These are phyloP conservation scores for Chaetothyriales sp. DNA, from an alignment of 2,329 filamentous ascomycete species.

Conservation along the genomic window DNA sequence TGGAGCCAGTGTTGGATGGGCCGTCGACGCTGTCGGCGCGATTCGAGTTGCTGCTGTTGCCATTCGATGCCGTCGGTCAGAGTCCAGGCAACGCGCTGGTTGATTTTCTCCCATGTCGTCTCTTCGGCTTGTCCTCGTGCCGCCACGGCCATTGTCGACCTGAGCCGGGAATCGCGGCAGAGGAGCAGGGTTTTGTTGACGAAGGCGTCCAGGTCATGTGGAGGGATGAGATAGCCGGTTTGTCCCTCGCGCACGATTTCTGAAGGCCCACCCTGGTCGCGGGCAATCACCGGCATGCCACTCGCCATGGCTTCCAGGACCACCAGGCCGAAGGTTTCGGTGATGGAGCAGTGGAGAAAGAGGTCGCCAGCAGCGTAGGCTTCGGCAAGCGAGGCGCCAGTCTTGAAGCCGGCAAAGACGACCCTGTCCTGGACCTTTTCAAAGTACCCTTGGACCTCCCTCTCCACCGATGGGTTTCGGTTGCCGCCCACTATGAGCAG, in stretches of 20 bases:
- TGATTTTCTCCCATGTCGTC: constrained; percentile 59
- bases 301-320: constrained; percentile 60
- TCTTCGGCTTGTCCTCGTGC: constrained; percentile 46
- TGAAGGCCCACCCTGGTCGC: constrained; percentile 56
- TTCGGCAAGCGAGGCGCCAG: constrained; percentile 47
- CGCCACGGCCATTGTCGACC: constrained; percentile 33
- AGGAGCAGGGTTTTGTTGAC: constrained; percentile 41
- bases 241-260: constrained; percentile 49
- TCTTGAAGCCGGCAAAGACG: constrained; percentile 53
- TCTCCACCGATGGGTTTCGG: constrained; percentile 48
- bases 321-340: constrained; percentile 58
- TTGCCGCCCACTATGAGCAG: constrained; percentile 57
- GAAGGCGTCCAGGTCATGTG: constrained; percentile 47
- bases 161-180: constrained; percentile 32
- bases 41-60: constrained; percentile 15
- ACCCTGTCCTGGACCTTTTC: constrained; percentile 42
- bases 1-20: constrained; percentile 18
- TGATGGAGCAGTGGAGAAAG: constrained; percentile 59
- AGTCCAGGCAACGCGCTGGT: constrained; percentile 54
- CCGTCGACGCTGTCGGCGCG: constrained; percentile 2
- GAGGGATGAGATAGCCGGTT: constrained; percentile 48
- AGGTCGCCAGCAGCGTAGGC: constrained; percentile 55
- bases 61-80: constrained; percentile 38
- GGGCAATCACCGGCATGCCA: constrained; percentile 53
- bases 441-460: constrained; percentile 49